Evolutionary conservation across 202 grass and related monocot genomes (phyloP).

Genomic region (Bolboschoenoplectus hybrid): DNA sequence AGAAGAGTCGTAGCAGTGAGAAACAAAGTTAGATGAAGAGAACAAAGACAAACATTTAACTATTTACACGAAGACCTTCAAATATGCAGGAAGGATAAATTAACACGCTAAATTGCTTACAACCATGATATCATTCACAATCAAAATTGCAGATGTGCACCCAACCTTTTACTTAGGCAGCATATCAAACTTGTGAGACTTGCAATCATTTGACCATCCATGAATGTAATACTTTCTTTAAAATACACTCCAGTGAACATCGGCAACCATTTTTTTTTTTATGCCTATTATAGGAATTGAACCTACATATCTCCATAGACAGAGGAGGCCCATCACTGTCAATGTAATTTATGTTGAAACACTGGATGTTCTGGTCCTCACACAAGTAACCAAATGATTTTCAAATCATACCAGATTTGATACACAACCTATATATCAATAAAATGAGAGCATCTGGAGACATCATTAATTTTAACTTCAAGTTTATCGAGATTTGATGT

Average conservation of each 20-base stretch:
- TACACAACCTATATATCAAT: not conserved
- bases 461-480: not conserved
- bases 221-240: not conserved
- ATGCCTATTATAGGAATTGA: not conserved
- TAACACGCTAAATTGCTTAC: not conserved
- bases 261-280: not conserved
- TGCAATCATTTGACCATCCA: not conserved
- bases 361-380: not conserved
- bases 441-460: not conserved
- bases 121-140: not conserved
- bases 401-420: not conserved
- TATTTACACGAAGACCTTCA: not conserved
- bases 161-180: not conserved
- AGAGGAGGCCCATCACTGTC: not conserved
- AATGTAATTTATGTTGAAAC: not conserved
- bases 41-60: constrained; percentile 22
- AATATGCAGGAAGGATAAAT: not conserved
- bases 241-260: not conserved
- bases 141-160: not conserved
- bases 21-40: constrained; percentile 36
- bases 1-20: constrained; percentile 29
- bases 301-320: not conserved
- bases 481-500: not conserved
- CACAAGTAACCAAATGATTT: not conserved
- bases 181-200: not conserved